Percentiles rank a stretch among this genome's conserved stretches.
These are phyloP conservation scores for Amphichorda felina DNA, from an alignment of 2,329 filamentous ascomycete species.

Conservation along the genomic window DNA sequence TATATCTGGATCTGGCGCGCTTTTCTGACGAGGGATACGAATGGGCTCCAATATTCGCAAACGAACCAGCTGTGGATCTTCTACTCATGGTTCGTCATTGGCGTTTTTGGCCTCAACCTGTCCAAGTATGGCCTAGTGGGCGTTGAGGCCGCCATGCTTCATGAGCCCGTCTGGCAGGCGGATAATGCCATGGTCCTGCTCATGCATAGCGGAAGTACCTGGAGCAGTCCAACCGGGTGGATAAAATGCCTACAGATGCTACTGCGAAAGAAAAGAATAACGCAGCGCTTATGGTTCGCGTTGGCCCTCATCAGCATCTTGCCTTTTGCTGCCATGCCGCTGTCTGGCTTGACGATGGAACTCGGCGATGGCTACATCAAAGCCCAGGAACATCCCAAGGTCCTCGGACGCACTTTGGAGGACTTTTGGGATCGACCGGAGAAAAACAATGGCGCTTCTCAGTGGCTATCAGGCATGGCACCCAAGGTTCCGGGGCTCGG, in stretches of 20 bases:
- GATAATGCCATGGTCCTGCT: background rate
- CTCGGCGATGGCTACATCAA: background rate
- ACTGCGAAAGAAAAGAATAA: background rate
- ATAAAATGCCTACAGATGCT: background rate
- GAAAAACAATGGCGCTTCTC: background rate
- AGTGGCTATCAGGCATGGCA: background rate
- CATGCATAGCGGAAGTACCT: background rate
- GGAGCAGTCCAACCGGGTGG: background rate
- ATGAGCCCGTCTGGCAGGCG: background rate
- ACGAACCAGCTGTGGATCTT: background rate
- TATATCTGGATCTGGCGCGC: background rate
- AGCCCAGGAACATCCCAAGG: background rate
- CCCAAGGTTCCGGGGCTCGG: background rate
- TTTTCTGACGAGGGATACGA: background rate
- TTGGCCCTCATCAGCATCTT: background rate
- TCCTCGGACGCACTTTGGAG: background rate
- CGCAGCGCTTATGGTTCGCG: background rate
- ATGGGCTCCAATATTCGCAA: background rate
- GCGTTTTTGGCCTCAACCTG: background rate
- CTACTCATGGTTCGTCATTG: constrained; percentile 1
- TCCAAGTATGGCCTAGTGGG: background rate
- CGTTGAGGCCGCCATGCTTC: background rate
- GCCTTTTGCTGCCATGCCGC: background rate
- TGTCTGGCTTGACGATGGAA: background rate
- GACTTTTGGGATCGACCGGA: too few relatives aligned